Conservation (phyloP, 2,329 filamentous ascomycete genomes). For the Alternaria arborescens region DNA sequence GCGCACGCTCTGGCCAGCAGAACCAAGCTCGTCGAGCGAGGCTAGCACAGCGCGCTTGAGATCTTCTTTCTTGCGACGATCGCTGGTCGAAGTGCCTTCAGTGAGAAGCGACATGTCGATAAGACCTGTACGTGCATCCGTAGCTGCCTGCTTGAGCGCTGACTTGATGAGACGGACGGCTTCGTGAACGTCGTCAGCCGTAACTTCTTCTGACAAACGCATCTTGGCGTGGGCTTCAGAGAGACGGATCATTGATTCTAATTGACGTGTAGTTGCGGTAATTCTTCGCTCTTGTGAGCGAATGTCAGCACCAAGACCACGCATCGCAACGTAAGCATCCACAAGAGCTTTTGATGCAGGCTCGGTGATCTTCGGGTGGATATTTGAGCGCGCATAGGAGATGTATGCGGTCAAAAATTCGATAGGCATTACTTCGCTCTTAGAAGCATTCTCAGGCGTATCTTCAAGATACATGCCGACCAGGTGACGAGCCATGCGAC, state of each 20-base stretch:
- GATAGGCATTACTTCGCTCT: constrained; percentile 79
- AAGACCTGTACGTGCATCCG: constrained; percentile 85
- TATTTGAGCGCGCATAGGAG: constrained; percentile 87
- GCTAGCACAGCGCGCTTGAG: constrained; percentile 80
- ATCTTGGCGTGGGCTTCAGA: constrained; percentile 97
- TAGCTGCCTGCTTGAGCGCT: constrained; percentile 96
- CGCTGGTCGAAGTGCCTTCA: constrained; percentile 90
- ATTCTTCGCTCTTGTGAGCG: constrained; percentile 93
- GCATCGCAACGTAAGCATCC: constrained; percentile 91
- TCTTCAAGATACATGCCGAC: constrained; percentile 98
- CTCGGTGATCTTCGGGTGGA: constrained; percentile 82
- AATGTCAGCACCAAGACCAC: constrained; percentile 76
- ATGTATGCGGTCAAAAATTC: constrained; percentile 98
- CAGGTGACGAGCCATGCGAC: constrained; percentile 88
- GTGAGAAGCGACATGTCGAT: constrained; percentile 97
- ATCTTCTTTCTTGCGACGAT: constrained; percentile 82
- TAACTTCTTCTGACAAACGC: constrained; percentile 81
- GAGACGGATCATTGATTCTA: constrained; percentile 98
- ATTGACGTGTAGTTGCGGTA: constrained; percentile 93
- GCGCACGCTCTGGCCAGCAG: constrained; percentile 70
- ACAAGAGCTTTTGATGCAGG: constrained; percentile 86
- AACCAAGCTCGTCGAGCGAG: constrained; percentile 78
- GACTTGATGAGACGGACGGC: constrained; percentile 92
- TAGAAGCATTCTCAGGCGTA: constrained; percentile 82
- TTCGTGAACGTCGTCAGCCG: constrained; percentile 83